Evolutionary conservation across 1,284 basidiomycete species (phyloP), one percentile per base, ranked within the genome.

Genomic region (Apiotrichum mycotoxinovorans): DNA sequence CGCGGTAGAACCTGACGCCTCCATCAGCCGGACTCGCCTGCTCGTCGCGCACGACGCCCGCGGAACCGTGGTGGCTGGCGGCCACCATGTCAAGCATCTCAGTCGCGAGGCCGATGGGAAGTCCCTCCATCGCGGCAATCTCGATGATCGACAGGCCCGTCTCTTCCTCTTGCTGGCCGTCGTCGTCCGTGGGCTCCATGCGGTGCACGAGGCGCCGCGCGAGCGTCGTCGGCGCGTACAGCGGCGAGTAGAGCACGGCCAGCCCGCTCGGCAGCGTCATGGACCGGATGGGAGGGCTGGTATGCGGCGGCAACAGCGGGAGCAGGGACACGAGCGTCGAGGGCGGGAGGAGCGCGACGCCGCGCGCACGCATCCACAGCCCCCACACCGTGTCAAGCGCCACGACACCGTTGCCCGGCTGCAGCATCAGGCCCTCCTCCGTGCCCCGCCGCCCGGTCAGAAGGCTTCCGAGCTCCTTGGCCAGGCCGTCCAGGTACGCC

Each of bases 321-420:
- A 93, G 74, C 12, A 87, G 85, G 43, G 84, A 82, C 8, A 89
- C 80, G 62, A 98, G 84, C 1, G 89, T 90, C 26, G 87, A 82
- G 0, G 95, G 95, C 2, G 94, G 88, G 33, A 97, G 84, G 41
- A 98, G 83, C 3, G 94, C 93, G 51, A 97, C 87, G 50, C 95
- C 95, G 57, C 95, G 80, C 2, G 91, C 92, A 51, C 95, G 86
- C 75, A 98, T 98, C 95, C 95, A 98, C 1, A 89, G 84, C 43
- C 92, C 92, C 95, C 95, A 98, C 0, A 92, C 88, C 73, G 97
- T 93, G 73, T 98, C 95, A 20, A 98, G 79, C 0, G 87, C 89
- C 23, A 97, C 82, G 18, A 98, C 83, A 0, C 90, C 92, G 41
- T 58, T 53, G 68, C 70, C 53, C 62, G 52, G 33, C 34, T 54